Percentiles rank a stretch among this genome's conserved stretches.
Evolutionary conservation across 1,139 yeast genomes (phyloP).

Genomic region (Wickerhamomyces sp.): DNA sequence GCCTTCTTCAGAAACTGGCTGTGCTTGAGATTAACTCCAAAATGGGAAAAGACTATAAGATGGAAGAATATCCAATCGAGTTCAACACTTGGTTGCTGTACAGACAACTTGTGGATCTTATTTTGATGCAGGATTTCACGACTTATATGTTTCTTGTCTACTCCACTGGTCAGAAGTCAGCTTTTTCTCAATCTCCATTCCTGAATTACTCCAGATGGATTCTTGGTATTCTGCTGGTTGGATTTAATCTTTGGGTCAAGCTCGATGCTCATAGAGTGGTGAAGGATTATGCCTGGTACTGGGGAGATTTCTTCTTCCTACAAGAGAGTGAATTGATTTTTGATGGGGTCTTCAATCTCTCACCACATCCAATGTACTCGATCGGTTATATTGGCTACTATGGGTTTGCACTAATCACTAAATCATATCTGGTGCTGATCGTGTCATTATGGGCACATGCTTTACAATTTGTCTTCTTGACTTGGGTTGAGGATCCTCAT

Average conservation of each 20-base stretch:
- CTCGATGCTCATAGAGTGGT: slow-evolving; percentile 86
- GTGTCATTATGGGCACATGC: slow-evolving; percentile 77
- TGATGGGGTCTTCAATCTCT: slow-evolving; percentile 88
- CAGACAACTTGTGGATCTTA: slow-evolving; percentile 75
- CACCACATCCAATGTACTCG: slow-evolving; percentile 93
- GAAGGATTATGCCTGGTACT: slow-evolving; percentile 91
- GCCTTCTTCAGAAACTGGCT: slow-evolving; percentile 39
- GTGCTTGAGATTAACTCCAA: slow-evolving; percentile 52
- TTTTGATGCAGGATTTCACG: slow-evolving; percentile 81
- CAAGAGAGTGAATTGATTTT: slow-evolving; percentile 73
- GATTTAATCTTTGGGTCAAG: slow-evolving; percentile 83
- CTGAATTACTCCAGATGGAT: slow-evolving; percentile 33
- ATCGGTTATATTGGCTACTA: slow-evolving; percentile 87
- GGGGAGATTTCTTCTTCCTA: slow-evolving; percentile 91
- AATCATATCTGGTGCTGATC: slow-evolving; percentile 65
- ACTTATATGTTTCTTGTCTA: slow-evolving; percentile 69
- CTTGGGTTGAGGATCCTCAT: slow-evolving; percentile 81
- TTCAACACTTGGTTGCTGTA: slow-evolving; percentile 82
- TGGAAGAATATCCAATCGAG: slow-evolving; percentile 58
- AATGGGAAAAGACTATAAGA: slow-evolving; percentile 49
- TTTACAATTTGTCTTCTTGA: slow-evolving; percentile 72
- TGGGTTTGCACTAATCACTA: slow-evolving; percentile 75
- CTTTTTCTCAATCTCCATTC: slow-evolving; percentile 29
- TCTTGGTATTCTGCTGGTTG: slow-evolving; percentile 45
- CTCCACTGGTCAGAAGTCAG: slow-evolving; percentile 42